phyloP scores from a whole-genome alignment of 768 basidiomycete species.

The Auricularia auricula-judae region DNA sequence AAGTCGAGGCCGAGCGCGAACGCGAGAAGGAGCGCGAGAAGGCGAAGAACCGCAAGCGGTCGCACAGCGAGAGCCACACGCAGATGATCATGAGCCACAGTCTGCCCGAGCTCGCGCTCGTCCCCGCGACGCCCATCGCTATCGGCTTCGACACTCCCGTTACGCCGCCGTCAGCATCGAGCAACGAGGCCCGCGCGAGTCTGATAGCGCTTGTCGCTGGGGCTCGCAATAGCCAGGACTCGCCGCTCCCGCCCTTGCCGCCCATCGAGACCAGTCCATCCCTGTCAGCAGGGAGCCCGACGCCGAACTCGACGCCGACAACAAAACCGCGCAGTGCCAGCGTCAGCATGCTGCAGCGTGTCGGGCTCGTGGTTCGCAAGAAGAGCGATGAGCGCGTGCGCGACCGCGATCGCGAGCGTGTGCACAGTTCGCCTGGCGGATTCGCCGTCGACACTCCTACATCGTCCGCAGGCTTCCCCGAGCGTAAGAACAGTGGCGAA shows the following conservation, averaged over 20 bases:
- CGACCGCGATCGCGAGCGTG: neutral
- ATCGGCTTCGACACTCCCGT: neutral
- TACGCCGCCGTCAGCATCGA: neutral
- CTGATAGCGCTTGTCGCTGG: neutral
- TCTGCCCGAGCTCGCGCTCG: neutral
- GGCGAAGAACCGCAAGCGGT: neutral
- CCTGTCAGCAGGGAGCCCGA: conserved; percentile 43
- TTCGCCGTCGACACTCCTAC: neutral
- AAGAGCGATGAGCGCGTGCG: conserved; percentile 66
- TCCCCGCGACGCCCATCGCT: neutral
- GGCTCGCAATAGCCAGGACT: neutral
- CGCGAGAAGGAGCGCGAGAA: neutral
- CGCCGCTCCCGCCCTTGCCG: neutral
- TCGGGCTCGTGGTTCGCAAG: conserved; percentile 67
- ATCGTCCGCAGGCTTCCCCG: conserved; percentile 14
- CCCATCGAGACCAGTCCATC: neutral
- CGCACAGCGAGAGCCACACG: neutral
- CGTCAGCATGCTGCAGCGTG: conserved; percentile 92
- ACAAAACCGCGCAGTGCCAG: conserved; percentile 72
- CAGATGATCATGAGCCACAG: neutral
- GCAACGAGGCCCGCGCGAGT: neutral
- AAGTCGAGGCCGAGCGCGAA: conserved; percentile 4
- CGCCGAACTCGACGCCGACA: conserved; percentile 25
- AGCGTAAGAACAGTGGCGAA: conserved; percentile 32
- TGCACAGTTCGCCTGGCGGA: neutral